phyloP scores from a whole-genome alignment of 306 rosid species.

The Hippophae gyantsensis region DNA sequence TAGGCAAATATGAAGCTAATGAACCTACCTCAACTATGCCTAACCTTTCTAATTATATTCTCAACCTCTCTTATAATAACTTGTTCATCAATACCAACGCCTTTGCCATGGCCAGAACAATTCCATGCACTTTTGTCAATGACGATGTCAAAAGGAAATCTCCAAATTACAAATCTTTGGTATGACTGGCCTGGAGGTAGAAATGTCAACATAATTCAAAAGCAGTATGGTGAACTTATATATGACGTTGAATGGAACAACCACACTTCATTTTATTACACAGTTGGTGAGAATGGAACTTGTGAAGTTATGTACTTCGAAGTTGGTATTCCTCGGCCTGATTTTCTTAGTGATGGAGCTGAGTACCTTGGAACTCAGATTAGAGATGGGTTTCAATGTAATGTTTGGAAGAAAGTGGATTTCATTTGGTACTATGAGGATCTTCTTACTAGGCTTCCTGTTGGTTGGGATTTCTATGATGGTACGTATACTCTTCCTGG shows the following conservation, averaged over 20 bases:
- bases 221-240: constrained; percentile 19
- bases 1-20: no score
- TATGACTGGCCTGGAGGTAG: constrained; percentile 47
- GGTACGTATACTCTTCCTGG: not conserved
- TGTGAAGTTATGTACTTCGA: constrained; percentile 22
- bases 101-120: constrained; percentile 39
- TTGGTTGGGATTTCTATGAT: constrained; percentile 20
- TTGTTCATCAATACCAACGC: constrained; percentile 12
- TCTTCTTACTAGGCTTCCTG: constrained; percentile 7
- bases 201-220: constrained; percentile 36
- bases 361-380: constrained; percentile 34
- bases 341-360: constrained; percentile 34
- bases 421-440: constrained; percentile 33
- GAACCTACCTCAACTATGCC: no score
- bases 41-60: no score
- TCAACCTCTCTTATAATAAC: no score
- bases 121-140: constrained; percentile 42
- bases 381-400: constrained; percentile 35
- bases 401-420: constrained; percentile 25
- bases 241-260: constrained; percentile 51
- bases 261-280: constrained; percentile 43
- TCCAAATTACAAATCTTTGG: constrained; percentile 40
- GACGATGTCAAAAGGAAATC: constrained; percentile 22
- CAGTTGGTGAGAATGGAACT: constrained; percentile 4
- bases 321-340: constrained; percentile 41